phyloP scores from a whole-genome alignment of 1,284 basidiomycete species.

The Sanghuangporus sanghuang region DNA sequence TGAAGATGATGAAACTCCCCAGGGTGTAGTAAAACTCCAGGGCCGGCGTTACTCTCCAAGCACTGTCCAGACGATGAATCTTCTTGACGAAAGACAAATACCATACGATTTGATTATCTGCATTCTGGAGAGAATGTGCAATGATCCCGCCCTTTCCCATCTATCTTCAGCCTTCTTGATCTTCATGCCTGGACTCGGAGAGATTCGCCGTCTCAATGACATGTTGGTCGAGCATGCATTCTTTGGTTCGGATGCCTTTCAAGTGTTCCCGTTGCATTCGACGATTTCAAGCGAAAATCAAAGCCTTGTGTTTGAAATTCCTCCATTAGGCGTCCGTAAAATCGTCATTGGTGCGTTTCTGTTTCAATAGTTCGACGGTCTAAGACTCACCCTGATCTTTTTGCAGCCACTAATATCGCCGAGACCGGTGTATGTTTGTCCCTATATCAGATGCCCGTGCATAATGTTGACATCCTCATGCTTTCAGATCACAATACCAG shows the following conservation, averaged over 20 bases:
- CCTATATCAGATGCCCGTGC: too few species aligned
- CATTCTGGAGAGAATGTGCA: constrained; percentile 86
- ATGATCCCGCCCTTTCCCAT: constrained; percentile 42
- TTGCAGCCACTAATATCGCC: constrained; percentile 70
- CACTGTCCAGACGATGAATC: constrained; percentile 79
- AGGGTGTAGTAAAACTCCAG: constrained; percentile 41
- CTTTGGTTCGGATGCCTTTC: constrained; percentile 73
- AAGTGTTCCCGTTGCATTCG: constrained; percentile 90
- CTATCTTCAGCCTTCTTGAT: constrained; percentile 86
- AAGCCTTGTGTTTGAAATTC: constrained; percentile 85
- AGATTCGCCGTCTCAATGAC: constrained; percentile 89
- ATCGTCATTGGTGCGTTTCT: constrained; percentile 77
- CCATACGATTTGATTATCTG: constrained; percentile 86
- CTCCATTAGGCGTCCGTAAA: constrained; percentile 77
- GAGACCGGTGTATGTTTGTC: constrained; percentile 69
- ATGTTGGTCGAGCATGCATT: constrained; percentile 69
- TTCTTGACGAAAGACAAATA: constrained; percentile 86
- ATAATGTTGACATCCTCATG: background rate
- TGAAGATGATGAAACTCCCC: constrained; percentile 50
- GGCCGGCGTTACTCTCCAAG: constrained; percentile 69
- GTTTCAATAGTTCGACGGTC: background rate
- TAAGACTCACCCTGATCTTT: constrained; percentile 4
- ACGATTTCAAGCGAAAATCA: constrained; percentile 89
- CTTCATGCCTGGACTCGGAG: constrained; percentile 91
- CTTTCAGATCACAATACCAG: constrained; percentile 83